These are phyloP conservation scores for Nannizzia gypsea DNA, from an alignment of 2,329 filamentous ascomycete species.

Conservation along the genomic window DNA sequence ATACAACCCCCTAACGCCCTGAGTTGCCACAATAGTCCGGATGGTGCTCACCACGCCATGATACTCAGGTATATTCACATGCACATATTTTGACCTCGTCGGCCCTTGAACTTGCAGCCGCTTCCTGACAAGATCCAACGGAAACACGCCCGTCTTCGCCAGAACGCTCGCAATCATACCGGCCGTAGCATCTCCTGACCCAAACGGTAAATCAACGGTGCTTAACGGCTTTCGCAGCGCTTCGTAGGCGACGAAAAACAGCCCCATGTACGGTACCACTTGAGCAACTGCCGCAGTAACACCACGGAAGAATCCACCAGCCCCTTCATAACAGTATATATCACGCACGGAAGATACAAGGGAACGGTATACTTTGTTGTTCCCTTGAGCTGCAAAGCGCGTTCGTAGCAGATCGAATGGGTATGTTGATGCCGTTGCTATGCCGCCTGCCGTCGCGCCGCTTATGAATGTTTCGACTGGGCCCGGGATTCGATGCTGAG, in stretches of 20 bases:
- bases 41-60: conserved; percentile 56
- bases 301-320: conserved; percentile 75
- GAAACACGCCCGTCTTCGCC: conserved; percentile 84
- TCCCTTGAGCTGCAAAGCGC: conserved; percentile 90
- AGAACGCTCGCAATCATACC: conserved; percentile 67
- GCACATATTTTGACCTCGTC: conserved; percentile 63
- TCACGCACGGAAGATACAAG: conserved; percentile 56
- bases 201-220: conserved; percentile 50
- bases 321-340: conserved; percentile 65
- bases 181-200: conserved; percentile 70
- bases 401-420: conserved; percentile 87
- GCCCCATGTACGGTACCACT: conserved; percentile 91
- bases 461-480: conserved; percentile 69
- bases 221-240: conserved; percentile 51
- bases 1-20: conserved; percentile 74
- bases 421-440: conserved; percentile 75
- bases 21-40: conserved; percentile 52
- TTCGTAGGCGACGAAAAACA: conserved; percentile 90
- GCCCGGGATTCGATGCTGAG: conserved; percentile 45
- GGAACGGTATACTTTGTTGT: conserved; percentile 62
- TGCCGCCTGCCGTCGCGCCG: conserved; percentile 69
- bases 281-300: conserved; percentile 69
- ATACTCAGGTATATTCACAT: conserved; percentile 81
- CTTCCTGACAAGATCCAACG: conserved; percentile 84
- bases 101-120: conserved; percentile 91